Evolutionary conservation across 805 yeast genomes (phyloP).

Genomic region (Wickerhamiella dianesei): DNA sequence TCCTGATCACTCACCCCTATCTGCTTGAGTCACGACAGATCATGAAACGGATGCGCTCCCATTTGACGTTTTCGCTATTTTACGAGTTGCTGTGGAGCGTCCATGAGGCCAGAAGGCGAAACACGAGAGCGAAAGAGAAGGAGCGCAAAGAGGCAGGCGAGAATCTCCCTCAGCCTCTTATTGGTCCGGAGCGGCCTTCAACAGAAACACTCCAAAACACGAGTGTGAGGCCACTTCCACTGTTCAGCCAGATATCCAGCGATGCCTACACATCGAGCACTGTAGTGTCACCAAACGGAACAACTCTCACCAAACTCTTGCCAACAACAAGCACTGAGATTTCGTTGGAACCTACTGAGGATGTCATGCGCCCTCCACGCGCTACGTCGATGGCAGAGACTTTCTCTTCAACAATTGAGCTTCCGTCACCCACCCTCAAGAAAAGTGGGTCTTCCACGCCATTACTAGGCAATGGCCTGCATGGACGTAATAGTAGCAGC

Average conservation of each 20-base stretch:
- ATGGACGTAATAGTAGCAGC: neutral
- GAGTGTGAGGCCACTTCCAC: slow-evolving; percentile 58
- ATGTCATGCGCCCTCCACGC: slow-evolving; percentile 17
- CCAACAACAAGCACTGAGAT: slow-evolving; percentile 71
- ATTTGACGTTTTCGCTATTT: slow-evolving; percentile 77
- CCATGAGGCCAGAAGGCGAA: slow-evolving; percentile 80
- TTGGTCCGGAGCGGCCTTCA: slow-evolving; percentile 22
- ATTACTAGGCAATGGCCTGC: neutral
- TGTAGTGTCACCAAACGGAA: slow-evolving; percentile 83
- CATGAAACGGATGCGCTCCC: slow-evolving; percentile 80
- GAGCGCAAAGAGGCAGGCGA: slow-evolving; percentile 9
- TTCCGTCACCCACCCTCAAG: neutral
- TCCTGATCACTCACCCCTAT: slow-evolving; percentile 75
- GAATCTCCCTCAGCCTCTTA: slow-evolving; percentile 10
- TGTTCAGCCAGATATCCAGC: slow-evolving; percentile 77
- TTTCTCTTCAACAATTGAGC: neutral
- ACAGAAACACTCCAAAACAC: slow-evolving; percentile 3
- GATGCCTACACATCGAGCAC: slow-evolving; percentile 79
- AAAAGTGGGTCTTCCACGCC: neutral
- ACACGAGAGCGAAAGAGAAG: slow-evolving; percentile 11
- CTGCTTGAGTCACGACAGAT: slow-evolving; percentile 63
- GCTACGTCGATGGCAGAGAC: neutral
- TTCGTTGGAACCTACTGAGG: slow-evolving; percentile 28
- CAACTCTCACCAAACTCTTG: slow-evolving; percentile 75
- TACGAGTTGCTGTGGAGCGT: slow-evolving; percentile 90